These are phyloP conservation scores for Suhomyces taliae DNA, from an alignment of 1,139 yeast genomes.

Conservation along the genomic window DNA sequence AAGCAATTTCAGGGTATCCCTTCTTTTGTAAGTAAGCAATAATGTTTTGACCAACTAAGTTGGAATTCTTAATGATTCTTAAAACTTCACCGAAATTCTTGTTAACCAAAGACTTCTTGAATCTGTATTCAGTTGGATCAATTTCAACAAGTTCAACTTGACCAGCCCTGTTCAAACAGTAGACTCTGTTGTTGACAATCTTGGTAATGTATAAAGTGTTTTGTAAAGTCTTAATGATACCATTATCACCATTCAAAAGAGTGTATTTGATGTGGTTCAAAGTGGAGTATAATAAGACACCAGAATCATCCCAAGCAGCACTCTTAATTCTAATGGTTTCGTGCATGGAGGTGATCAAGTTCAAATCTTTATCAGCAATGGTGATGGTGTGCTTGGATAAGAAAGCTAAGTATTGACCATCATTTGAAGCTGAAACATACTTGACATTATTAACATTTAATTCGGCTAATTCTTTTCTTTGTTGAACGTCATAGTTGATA, in stretches of 20 bases:
- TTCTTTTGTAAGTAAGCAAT: conserved; percentile 92
- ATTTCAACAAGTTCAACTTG: conserved; percentile 75
- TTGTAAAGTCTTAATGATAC: conserved; percentile 89
- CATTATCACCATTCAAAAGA: conserved; percentile 88
- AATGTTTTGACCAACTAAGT: conserved; percentile 94
- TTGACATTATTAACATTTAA: conserved; percentile 77
- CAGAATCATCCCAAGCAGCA: conserved; percentile 97
- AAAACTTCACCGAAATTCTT: conserved; percentile 90
- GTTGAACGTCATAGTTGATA: conserved; percentile 88
- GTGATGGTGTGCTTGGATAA: conserved; percentile 92
- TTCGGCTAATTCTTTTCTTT: conserved; percentile 74
- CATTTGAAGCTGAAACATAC: conserved; percentile 85
- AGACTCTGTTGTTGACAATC: conserved; percentile 69
- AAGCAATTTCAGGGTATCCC: conserved; percentile 92
- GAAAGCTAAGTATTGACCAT: conserved; percentile 85
- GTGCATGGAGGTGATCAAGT: conserved; percentile 80
- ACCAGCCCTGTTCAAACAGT: conserved; percentile 83
- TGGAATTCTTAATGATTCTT: conserved; percentile 83
- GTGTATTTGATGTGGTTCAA: conserved; percentile 95
- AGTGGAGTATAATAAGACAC: conserved; percentile 89
- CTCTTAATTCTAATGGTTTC: conserved; percentile 96
- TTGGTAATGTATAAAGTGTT: conserved; percentile 84
- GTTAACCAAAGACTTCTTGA: conserved; percentile 88
- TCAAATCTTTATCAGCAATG: conserved; percentile 77
- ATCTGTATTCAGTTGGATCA: conserved; percentile 96